Conservation (phyloP, 2,329 filamentous ascomycete genomes). For the Phoma sp. region DNA sequence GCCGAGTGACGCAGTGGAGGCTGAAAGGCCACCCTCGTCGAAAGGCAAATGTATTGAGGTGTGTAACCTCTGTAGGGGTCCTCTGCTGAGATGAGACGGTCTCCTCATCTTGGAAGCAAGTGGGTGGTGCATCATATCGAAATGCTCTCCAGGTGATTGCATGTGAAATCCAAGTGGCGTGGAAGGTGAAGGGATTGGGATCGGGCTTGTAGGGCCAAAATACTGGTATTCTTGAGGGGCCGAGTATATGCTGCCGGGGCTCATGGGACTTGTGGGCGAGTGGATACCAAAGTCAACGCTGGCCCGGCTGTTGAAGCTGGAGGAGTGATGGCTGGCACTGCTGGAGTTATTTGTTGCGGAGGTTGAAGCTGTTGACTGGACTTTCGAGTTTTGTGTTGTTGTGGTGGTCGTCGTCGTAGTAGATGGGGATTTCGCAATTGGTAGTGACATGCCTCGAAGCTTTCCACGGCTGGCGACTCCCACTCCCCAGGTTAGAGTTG, state of each 20-base stretch:
- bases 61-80: slow-evolving; percentile 53
- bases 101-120: slow-evolving; percentile 48
- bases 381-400: slow-evolving; percentile 40
- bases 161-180: slow-evolving; percentile 49
- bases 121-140: slow-evolving; percentile 45
- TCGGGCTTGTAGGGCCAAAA: slow-evolving; percentile 48
- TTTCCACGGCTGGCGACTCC: slow-evolving; percentile 96
- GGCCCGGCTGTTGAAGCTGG: slow-evolving; percentile 36
- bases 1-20: slow-evolving; percentile 55
- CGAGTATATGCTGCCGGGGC: slow-evolving; percentile 41
- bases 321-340: slow-evolving; percentile 34
- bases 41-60: slow-evolving; percentile 51
- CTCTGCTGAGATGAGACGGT: slow-evolving; percentile 45
- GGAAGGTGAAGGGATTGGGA: slow-evolving; percentile 49
- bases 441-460: slow-evolving; percentile 84
- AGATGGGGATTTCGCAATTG: slow-evolving; percentile 59
- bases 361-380: slow-evolving; percentile 34
- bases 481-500: slow-evolving; percentile 94
- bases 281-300: slow-evolving; percentile 46
- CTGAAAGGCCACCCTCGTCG: slow-evolving; percentile 53
- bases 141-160: slow-evolving; percentile 46
- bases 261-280: slow-evolving; percentile 47
- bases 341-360: slow-evolving; percentile 26
- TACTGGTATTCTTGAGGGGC: slow-evolving; percentile 48
- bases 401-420: slow-evolving; percentile 32